Conservation (phyloP, 176 grass and related monocot species). For the Phoenix dactylifera region DNA sequence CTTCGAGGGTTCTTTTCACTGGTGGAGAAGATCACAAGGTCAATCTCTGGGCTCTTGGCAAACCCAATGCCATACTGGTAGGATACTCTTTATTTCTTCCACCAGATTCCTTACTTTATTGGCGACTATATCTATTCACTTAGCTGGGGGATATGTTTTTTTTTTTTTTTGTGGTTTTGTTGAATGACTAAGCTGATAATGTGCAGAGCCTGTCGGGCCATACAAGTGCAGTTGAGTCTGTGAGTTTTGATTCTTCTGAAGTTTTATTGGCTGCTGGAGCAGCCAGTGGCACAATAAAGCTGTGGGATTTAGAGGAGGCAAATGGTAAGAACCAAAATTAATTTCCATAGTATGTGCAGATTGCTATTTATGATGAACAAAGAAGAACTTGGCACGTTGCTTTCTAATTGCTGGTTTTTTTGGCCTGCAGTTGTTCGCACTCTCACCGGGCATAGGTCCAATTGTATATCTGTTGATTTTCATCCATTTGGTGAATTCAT, state of each 20-base stretch:
- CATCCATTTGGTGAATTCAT: conserved; percentile 96
- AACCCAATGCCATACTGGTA: conserved; percentile 77
- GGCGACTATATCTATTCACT: background rate
- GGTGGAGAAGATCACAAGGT: conserved; percentile 86
- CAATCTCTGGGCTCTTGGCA: conserved; percentile 89
- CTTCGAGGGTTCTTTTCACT: conserved; percentile 68
- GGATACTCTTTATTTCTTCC: background rate
- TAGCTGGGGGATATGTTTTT: background rate
- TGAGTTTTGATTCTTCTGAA: conserved; percentile 86
- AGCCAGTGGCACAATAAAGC: conserved; percentile 77
- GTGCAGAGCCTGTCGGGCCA: conserved; percentile 64
- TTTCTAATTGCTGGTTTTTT: conserved; percentile 14
- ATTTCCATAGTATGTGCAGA: background rate
- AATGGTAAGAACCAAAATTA: conserved; percentile 42
- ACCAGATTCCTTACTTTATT: too few species aligned
- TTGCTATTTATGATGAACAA: background rate
- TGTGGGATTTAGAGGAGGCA: conserved; percentile 80
- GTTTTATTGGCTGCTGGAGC: conserved; percentile 67
- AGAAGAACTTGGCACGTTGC: background rate
- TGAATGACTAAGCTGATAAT: too few species aligned
- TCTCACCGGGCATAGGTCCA: conserved; percentile 95
- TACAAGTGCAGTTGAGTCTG: conserved; percentile 79
- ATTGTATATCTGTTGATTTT: conserved; percentile 76
- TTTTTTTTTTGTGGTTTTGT: too few species aligned
- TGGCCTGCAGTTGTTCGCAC: conserved; percentile 58